phyloP scores from a whole-genome alignment of 345 rosid genomes.

The Citrus unshiu region DNA sequence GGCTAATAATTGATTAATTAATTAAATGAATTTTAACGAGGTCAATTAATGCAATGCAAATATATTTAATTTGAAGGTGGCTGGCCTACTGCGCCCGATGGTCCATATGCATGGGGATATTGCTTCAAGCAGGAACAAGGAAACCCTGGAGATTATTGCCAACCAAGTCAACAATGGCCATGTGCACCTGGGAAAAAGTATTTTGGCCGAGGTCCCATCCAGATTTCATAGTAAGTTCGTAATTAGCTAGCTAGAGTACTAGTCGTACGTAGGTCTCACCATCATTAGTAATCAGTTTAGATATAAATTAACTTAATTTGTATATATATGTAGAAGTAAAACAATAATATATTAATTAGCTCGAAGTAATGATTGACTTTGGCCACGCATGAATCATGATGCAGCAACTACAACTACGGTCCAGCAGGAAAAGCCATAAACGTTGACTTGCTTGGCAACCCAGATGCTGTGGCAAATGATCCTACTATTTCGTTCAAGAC shows the following conservation, averaged over 20 bases:
- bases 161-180: slow-evolving; percentile 15
- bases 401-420: slow-evolving; percentile 36
- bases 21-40: too few species aligned
- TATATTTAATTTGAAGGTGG: slow-evolving; percentile 16
- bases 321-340: too few species aligned
- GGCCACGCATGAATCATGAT: not conserved
- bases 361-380: not conserved
- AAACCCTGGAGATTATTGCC: slow-evolving; percentile 20
- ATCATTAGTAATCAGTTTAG: too few species aligned
- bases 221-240: slow-evolving; percentile 27
- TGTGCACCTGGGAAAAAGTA: slow-evolving; percentile 30
- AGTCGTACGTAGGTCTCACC: too few species aligned
- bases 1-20: too few species aligned
- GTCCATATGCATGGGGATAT: slow-evolving; percentile 31
- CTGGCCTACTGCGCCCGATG: slow-evolving; percentile 27
- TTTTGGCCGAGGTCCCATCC: slow-evolving; percentile 36
- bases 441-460: slow-evolving; percentile 9
- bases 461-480: slow-evolving; percentile 21
- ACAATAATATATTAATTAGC: not conserved
- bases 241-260: too few species aligned
- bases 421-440: slow-evolving; percentile 24
- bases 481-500: slow-evolving; percentile 26
- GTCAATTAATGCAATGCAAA: not conserved
- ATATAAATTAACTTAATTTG: too few species aligned
- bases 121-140: slow-evolving; percentile 21